Evolutionary conservation across 176 grass and related monocot species (phyloP), one percentile per base, ranked within the genome.

Genomic region (Saccharum spontaneum): DNA sequence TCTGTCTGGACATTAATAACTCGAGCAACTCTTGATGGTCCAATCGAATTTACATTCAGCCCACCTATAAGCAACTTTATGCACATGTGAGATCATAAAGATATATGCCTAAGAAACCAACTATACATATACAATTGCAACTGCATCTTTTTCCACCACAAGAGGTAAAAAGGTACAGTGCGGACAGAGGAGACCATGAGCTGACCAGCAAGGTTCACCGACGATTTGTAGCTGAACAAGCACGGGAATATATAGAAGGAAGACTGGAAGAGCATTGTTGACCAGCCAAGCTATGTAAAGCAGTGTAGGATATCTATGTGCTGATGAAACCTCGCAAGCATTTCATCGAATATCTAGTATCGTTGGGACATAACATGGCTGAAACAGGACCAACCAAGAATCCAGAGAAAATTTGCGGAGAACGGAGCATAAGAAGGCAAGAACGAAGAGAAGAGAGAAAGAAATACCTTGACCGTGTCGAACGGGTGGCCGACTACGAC

Each of bases 401-500:
- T 14, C 24, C 46, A 74, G 43, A 73, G 2, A 18, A 8, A 49
- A 10, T 5, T 74, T 74, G 24, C 14, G 14, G 14, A 49, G 43
- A 49, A 31, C 23, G 71, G 44, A 44, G 24, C 71, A 16, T 31
- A 31, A 15, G 6, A n/a, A 69, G 28, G 45, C 0, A 28, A 72
- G 55, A 68, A 1, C 11, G 33, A 30, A 5, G 43, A 76, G 31
- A 23, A 46, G 2, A 76, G 31, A 75, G 46, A 23, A n/a, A 67
- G 30, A 34, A 31, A 60, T 24, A 90, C 92, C 92, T 94, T 94
- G 62, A 94, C 82, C 17, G 92, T 94, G 84, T 94, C 92, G 64
- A 94, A 94, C 79, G 92, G 92, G 67, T 94, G 92, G 63, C 92
- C 92, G 45, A 86, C 88, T 36, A 85, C 65, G 22, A 94, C 92